Conservation (phyloP, 257 asterid genomes). For the Solanum virginianum region DNA sequence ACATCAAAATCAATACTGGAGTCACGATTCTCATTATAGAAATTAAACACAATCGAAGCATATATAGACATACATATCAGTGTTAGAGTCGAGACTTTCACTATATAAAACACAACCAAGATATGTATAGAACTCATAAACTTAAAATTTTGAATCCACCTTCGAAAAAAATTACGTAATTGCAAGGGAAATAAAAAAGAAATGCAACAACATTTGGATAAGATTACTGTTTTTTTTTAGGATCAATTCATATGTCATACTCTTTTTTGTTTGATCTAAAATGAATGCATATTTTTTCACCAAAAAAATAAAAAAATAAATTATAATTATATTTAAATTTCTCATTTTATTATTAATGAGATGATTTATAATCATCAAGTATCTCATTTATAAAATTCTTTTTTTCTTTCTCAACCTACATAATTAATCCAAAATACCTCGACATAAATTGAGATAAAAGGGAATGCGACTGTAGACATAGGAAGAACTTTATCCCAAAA, state of each 20-base stretch:
- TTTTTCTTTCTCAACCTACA: not conserved
- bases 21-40: not conserved
- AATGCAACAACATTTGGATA: not conserved
- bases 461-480: not conserved
- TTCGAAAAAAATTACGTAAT: not conserved
- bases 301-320: no score
- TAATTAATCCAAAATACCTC: not conserved
- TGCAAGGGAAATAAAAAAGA: not conserved
- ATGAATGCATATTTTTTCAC: no score
- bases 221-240: no score
- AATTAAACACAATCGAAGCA: no score
- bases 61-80: not conserved
- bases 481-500: not conserved
- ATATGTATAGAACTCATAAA: not conserved
- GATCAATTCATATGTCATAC: not conserved
- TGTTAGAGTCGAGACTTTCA: not conserved
- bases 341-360: not conserved
- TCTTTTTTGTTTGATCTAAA: not conserved
- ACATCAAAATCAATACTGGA: not conserved
- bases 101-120: not conserved
- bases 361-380: not conserved
- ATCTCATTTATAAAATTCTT: not conserved
- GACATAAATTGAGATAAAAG: not conserved
- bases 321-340: no score
- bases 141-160: not conserved